Evolutionary conservation across 2,329 filamentous ascomycete genomes (phyloP).

Genomic region (Penicillium sumatraense): DNA sequence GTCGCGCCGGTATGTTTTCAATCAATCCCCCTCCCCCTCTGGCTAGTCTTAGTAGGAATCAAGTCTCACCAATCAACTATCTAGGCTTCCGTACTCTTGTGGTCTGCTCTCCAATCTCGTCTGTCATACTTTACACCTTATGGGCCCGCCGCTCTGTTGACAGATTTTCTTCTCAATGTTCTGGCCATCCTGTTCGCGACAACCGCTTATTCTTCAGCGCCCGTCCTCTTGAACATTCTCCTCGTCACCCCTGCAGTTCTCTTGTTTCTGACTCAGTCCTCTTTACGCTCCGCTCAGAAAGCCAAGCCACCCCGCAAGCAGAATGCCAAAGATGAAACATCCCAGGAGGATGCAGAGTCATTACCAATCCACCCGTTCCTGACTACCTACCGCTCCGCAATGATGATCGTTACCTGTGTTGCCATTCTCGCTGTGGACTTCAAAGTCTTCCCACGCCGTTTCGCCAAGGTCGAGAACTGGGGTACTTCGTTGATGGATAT

Average conservation of each 20-base stretch:
- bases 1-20: slow-evolving; percentile 75
- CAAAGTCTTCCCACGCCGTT: slow-evolving; percentile 85
- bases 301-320: slow-evolving; percentile 38
- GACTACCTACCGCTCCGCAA: slow-evolving; percentile 85
- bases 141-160: slow-evolving; percentile 66
- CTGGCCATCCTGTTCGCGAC: slow-evolving; percentile 79
- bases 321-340: slow-evolving; percentile 24
- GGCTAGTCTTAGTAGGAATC: neutral
- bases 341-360: slow-evolving; percentile 44
- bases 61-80: neutral
- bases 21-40: slow-evolving; percentile 23
- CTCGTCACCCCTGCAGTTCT: slow-evolving; percentile 73
- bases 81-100: slow-evolving; percentile 80
- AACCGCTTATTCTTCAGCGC: slow-evolving; percentile 78
- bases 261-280: slow-evolving; percentile 55
- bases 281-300: slow-evolving; percentile 34
- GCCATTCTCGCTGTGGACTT: slow-evolving; percentile 98
- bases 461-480: slow-evolving; percentile 99
- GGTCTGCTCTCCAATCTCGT: slow-evolving; percentile 84
- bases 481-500: slow-evolving; percentile 99
- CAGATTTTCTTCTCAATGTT: slow-evolving; percentile 89
- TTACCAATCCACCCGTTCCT: slow-evolving; percentile 89
- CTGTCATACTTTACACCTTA: slow-evolving; percentile 83
- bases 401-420: slow-evolving; percentile 88
- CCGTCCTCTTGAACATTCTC: slow-evolving; percentile 74